A percentile compares a stretch with the other conserved stretches of the same genome.
Evolutionary conservation across 2,329 filamentous ascomycete genomes (phyloP).

Genomic region (Paecilomyces variotii): DNA sequence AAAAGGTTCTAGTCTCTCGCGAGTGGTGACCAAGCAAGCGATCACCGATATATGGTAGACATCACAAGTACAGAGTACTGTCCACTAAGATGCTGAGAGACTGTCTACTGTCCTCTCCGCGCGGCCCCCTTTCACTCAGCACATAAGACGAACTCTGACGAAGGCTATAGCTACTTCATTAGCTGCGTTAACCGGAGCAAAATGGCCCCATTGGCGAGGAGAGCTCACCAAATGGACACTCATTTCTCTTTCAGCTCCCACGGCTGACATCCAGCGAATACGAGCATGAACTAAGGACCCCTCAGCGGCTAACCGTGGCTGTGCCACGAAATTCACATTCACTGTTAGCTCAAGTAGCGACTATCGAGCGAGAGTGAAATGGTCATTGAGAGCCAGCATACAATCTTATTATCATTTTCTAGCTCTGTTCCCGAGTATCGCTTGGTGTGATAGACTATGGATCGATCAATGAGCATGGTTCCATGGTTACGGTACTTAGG

Average conservation of each 20-base stretch:
- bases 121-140: not conserved
- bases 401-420: not conserved
- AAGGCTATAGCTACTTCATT: not conserved
- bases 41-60: not conserved
- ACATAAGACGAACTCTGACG: not conserved
- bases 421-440: not conserved
- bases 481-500: not conserved
- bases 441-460: not conserved
- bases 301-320: not conserved
- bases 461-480: not conserved
- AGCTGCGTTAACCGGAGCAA: not conserved
- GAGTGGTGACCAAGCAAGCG: not conserved
- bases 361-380: not conserved
- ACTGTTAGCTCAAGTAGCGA: not conserved
- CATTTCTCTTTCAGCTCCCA: not conserved
- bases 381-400: not conserved
- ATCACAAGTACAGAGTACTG: not conserved
- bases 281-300: not conserved
- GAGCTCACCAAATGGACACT: not conserved
- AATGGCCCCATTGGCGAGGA: not conserved
- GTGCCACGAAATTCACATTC: not conserved
- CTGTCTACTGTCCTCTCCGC: not conserved
- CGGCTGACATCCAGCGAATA: not conserved
- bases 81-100: not conserved
- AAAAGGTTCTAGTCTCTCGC: not conserved